Evolutionary conservation across 2,329 filamentous ascomycete species (phyloP).

Genomic region (Penicillium verrucosum): DNA sequence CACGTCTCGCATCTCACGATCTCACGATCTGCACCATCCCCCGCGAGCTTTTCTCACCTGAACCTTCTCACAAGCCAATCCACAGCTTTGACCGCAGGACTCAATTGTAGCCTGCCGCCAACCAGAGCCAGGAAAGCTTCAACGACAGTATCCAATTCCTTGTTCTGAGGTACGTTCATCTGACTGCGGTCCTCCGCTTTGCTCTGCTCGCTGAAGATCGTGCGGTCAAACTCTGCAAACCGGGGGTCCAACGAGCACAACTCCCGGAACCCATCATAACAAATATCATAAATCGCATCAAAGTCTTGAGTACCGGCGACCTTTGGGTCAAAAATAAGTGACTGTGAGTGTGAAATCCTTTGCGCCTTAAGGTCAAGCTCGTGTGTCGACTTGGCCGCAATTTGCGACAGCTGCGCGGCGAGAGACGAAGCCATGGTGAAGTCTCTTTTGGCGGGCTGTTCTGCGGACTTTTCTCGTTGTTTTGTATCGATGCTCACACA

Average conservation of each 20-base stretch:
- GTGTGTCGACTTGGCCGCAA: conserved; percentile 84
- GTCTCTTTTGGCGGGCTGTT: conserved; percentile 12
- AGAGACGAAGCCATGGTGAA: conserved; percentile 75
- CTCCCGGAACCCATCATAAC: conserved; percentile 84
- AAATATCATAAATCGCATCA: conserved; percentile 82
- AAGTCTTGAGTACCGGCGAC: conserved; percentile 85
- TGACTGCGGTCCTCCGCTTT: conserved; percentile 82
- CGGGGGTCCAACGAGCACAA: conserved; percentile 80
- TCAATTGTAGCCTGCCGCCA: conserved; percentile 72
- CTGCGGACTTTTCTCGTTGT: background rate
- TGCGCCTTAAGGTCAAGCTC: conserved; percentile 91
- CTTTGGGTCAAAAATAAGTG: conserved; percentile 84
- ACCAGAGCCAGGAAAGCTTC: conserved; percentile 80
- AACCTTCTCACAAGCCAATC: conserved; percentile 95
- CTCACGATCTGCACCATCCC: background rate
- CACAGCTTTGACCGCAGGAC: conserved; percentile 82
- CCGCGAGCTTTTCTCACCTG: conserved; percentile 53
- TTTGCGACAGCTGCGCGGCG: conserved; percentile 88
- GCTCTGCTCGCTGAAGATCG: conserved; percentile 91
- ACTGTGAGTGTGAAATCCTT: conserved; percentile 87
- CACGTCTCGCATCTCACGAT: conserved; percentile 16
- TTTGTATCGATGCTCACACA: conserved; percentile 5
- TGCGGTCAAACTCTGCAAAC: conserved; percentile 70
- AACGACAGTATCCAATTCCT: conserved; percentile 71
- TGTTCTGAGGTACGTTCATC: conserved; percentile 78